Percentiles rank a stretch among this genome's conserved stretches.
These are phyloP conservation scores for Metschnikowia picachoensis DNA, from an alignment of 805 yeast species.

Conservation along the genomic window DNA sequence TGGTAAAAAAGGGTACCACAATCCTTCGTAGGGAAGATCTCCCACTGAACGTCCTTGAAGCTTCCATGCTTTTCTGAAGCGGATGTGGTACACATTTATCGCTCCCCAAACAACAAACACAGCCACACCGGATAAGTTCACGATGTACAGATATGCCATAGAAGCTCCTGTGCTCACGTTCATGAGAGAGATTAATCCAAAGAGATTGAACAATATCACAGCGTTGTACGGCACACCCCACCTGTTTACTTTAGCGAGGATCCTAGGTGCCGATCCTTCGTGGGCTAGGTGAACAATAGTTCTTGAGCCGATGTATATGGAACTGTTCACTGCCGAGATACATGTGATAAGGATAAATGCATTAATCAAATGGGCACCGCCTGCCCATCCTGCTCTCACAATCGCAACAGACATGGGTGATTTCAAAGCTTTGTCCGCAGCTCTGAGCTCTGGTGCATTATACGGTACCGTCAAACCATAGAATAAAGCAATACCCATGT, in stretches of 20 bases:
- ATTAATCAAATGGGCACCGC: slow-evolving; percentile 51
- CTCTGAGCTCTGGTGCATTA: slow-evolving; percentile 44
- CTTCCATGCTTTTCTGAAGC: slow-evolving; percentile 48
- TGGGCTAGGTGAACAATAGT: slow-evolving; percentile 61
- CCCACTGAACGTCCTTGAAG: slow-evolving; percentile 33
- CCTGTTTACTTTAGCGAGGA: slow-evolving; percentile 48
- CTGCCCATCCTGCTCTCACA: slow-evolving; percentile 38
- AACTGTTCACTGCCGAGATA: slow-evolving; percentile 65
- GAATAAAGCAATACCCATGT: slow-evolving; percentile 49
- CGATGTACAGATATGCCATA: slow-evolving; percentile 55
- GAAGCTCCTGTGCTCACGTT: slow-evolving; percentile 57
- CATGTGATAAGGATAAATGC: slow-evolving; percentile 62
- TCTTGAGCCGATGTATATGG: slow-evolving; percentile 67
- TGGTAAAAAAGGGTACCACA: slow-evolving; percentile 50
- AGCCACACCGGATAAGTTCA: slow-evolving; percentile 62
- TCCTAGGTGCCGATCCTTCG: slow-evolving; percentile 56
- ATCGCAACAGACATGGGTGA: slow-evolving; percentile 41
- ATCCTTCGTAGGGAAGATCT: slow-evolving; percentile 35
- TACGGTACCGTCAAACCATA: slow-evolving; percentile 60
- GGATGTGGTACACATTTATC: slow-evolving; percentile 50
- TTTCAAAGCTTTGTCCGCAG: slow-evolving; percentile 38
- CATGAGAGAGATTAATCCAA: slow-evolving; percentile 56
- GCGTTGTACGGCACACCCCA: slow-evolving; percentile 66
- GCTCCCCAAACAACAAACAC: slow-evolving; percentile 67
- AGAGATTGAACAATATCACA: slow-evolving; percentile 48